phyloP scores from a whole-genome alignment of 2,329 filamentous ascomycete species.

The Saccharata proteae region DNA sequence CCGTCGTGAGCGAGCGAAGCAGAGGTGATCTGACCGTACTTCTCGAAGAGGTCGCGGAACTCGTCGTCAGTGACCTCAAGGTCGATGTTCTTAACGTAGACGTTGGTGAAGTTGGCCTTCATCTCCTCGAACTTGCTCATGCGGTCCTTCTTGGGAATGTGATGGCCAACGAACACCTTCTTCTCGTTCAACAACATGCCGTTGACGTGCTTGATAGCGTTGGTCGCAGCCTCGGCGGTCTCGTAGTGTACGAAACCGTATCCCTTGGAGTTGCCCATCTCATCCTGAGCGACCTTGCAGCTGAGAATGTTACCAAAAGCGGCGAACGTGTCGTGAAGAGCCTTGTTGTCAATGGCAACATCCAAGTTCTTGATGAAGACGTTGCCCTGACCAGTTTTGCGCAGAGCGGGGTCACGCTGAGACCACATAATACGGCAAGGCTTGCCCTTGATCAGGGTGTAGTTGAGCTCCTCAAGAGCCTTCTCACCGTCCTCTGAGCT shows the following conservation, averaged over 20 bases:
- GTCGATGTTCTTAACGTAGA: conserved; percentile 98
- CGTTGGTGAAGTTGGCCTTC: conserved; percentile 99
- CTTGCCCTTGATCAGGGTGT: conserved; percentile 96
- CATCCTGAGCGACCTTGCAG: conserved; percentile 99
- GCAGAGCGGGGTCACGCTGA: conserved; percentile 94
- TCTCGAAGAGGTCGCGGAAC: conserved; percentile 87
- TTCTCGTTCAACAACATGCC: conserved; percentile 99
- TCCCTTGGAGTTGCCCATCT: conserved; percentile 92
- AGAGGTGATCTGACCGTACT: conserved; percentile 87
- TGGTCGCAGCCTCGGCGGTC: conserved; percentile 90
- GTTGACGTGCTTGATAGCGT: conserved; percentile 99
- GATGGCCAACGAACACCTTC: conserved; percentile 98
- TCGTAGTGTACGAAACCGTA: conserved; percentile 99
- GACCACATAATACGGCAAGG: conserved; percentile 99
- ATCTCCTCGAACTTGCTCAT: conserved; percentile 99
- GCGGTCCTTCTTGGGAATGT: conserved; percentile 99
- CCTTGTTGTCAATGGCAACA: conserved; percentile 98
- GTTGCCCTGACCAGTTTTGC: conserved; percentile 98
- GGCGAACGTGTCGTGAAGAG: conserved; percentile 94
- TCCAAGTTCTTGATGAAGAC: conserved; percentile 99
- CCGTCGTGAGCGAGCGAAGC: conserved; percentile 81
- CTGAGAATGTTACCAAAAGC: conserved; percentile 98
- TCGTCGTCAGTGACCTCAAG: conserved; percentile 79
- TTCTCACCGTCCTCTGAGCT: conserved; percentile 92
- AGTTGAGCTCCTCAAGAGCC: conserved; percentile 98